Evolutionary conservation across 768 basidiomycete species (phyloP), one percentile per base, ranked within the genome.

Genomic region (Leccinum rimulosum): DNA sequence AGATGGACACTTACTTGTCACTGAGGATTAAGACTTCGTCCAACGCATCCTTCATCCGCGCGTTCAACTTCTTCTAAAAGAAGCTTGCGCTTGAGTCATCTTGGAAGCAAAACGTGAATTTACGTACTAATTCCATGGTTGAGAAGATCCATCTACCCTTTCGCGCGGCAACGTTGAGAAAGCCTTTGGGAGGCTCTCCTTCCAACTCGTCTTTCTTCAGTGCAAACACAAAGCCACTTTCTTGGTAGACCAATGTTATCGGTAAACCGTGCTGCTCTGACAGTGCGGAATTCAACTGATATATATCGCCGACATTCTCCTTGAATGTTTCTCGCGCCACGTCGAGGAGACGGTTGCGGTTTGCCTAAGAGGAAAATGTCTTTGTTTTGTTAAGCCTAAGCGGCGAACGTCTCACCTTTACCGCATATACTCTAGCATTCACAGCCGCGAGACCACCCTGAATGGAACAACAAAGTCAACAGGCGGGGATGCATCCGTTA

Each of bases 321-420:
- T 89, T 92, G 77, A 88, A 98, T 0, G 95, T 95, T 71, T 93
- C 93, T 3, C 97, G 83, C 2, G 96, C 97, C 7, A 98, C 93
- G 63, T 98, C 96, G 31, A 99, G 86, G 10, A 96, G 79, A 30
- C 84, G 84, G 64, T 93, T 91, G 66, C 81, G 82, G 60, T 91
- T 89, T 3, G 92, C 89, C 83, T 89, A 50, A 7, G 52, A 48
- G 38, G 40, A 30, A 33, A 33, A 47, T 27, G 35, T 35, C 11
- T 31, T 17, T 3, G 33, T 43, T 61, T 51, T 35, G 19, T 52
- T 28, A 10, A 43, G 1, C 14, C 7, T 3, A 19, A 19, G 19
- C 19, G 0, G 11, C 6, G 14, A 22, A 22, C 2, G 0, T 50
- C 51, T 54, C 53, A 84, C 87, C 71, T 86, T 91, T 58, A 98